A percentile compares a stretch with the other conserved stretches of the same genome.
phyloP scores from a whole-genome alignment of 2,329 filamentous ascomycete species.

The Fusarium duplospermum region DNA sequence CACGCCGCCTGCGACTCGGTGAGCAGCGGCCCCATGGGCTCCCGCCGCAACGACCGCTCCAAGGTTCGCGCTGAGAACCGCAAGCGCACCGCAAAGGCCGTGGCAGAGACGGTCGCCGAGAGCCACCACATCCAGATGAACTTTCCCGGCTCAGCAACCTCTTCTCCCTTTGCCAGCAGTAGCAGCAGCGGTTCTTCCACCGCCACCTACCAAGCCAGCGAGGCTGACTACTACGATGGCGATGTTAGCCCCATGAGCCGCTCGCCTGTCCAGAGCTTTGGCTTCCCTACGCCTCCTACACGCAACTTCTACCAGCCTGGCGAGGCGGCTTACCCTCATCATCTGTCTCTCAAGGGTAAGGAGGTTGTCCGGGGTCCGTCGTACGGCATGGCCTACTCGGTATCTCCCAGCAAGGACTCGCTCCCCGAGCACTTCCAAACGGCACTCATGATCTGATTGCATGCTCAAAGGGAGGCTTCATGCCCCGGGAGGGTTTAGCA shows the following conservation, averaged over 20 bases:
- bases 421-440: conserved; percentile 28
- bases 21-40: conserved; percentile 63
- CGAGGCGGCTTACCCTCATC: conserved; percentile 35
- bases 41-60: conserved; percentile 58
- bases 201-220: conserved; percentile 59
- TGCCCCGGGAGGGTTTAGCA: conserved; percentile 51
- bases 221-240: conserved; percentile 43
- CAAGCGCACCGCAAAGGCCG: conserved; percentile 61
- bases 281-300: conserved; percentile 19
- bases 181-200: conserved; percentile 54
- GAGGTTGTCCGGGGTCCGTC: conserved; percentile 51
- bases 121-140: conserved; percentile 51
- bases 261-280: conserved; percentile 28
- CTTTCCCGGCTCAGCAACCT: conserved; percentile 48
- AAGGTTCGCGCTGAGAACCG: conserved; percentile 64
- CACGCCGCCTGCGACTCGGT: conserved; percentile 71
- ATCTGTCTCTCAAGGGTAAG: conserved; percentile 56
- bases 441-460: conserved; percentile 30
- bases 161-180: conserved; percentile 55
- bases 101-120: conserved; percentile 48
- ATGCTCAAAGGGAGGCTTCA: conserved; percentile 19
- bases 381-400: conserved; percentile 50
- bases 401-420: conserved; percentile 53
- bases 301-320: conserved; percentile 46
- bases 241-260: conserved; percentile 35